Evolutionary conservation across 257 asterid species (phyloP).

Genomic region (Nicotiana noctiflora): DNA sequence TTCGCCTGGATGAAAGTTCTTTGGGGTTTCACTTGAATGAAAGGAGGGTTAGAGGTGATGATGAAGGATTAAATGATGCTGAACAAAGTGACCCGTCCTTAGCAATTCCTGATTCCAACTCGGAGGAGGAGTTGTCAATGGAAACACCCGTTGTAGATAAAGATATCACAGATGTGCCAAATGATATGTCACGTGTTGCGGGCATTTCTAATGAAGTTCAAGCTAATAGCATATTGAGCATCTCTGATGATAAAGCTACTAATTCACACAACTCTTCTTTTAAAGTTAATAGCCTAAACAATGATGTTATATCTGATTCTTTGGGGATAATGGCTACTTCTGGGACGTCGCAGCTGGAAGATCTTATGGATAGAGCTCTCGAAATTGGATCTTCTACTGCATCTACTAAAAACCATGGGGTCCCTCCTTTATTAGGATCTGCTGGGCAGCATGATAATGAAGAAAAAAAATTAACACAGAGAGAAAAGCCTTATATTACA

Average conservation of each 20-base stretch:
- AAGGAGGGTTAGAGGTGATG: constrained; percentile 96
- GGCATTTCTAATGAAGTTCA: constrained; percentile 26
- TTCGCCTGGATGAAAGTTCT: constrained; percentile 96
- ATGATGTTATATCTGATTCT: constrained; percentile 27
- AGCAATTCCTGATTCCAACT: constrained; percentile 66
- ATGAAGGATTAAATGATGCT: constrained; percentile 60
- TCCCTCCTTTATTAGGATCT: constrained; percentile 39
- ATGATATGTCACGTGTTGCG: constrained; percentile 21
- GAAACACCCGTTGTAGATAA: constrained; percentile 32
- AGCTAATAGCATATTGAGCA: constrained; percentile 16
- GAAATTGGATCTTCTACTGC: constrained; percentile 78
- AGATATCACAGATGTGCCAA: constrained; percentile 21
- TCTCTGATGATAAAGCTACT: constrained; percentile 24
- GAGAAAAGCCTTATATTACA: constrained; percentile 80
- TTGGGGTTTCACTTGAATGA: constrained; percentile 97
- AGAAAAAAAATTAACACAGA: constrained; percentile 31
- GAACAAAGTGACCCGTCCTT: constrained; percentile 49
- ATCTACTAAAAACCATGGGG: constrained; percentile 51
- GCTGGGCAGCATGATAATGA: constrained; percentile 31
- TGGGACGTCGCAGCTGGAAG: constrained; percentile 59
- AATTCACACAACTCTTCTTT: constrained; percentile 23
- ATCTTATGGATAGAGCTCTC: constrained; percentile 88
- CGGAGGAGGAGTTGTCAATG: constrained; percentile 52
- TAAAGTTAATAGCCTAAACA: constrained; percentile 20
- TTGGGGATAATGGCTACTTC: constrained; percentile 31